Evolutionary conservation across 2,329 filamentous ascomycete species (phyloP).

Genomic region (Ophiocordyceps sinensis): DNA sequence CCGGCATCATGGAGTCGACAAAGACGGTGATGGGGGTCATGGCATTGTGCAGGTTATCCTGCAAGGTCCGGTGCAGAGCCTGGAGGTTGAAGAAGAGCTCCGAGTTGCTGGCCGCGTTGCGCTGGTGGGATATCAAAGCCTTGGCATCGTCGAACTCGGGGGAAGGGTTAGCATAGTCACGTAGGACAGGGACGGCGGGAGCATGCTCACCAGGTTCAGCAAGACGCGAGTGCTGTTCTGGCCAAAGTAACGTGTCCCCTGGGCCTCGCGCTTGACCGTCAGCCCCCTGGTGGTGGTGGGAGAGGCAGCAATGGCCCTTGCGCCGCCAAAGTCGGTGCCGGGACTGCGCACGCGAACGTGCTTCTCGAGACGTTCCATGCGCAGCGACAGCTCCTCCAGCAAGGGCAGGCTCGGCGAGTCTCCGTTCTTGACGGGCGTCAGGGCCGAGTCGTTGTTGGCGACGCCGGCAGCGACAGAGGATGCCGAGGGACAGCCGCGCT

Average conservation of each 20-base stretch:
- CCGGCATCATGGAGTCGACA: constrained; percentile 43
- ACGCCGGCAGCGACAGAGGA: constrained; percentile 9
- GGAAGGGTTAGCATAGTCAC: neutral
- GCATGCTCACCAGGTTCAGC: constrained; percentile 32
- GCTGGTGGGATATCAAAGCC: constrained; percentile 29
- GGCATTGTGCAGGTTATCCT: constrained; percentile 30
- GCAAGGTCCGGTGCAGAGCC: constrained; percentile 29
- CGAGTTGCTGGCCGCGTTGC: constrained; percentile 16
- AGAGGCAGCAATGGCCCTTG: constrained; percentile 19
- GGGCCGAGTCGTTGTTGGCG: constrained; percentile 10
- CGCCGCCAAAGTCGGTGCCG: constrained; percentile 19
- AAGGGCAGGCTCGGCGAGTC: constrained; percentile 17
- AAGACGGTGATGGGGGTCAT: constrained; percentile 39
- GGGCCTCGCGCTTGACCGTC: constrained; percentile 30
- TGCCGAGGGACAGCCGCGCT: constrained; percentile 20
- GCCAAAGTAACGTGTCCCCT: constrained; percentile 36
- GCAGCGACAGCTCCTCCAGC: constrained; percentile 31
- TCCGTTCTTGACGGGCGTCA: constrained; percentile 16
- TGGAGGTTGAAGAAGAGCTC: constrained; percentile 12
- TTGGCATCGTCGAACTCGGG: constrained; percentile 38
- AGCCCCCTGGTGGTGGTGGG: constrained; percentile 33
- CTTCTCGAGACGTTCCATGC: constrained; percentile 40
- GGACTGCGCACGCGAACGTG: constrained; percentile 28
- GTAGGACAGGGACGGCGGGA: neutral
- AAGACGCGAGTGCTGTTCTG: constrained; percentile 38